These are phyloP conservation scores for Eucalyptus shirleyi DNA, from an alignment of 345 rosid genomes.

Conservation along the genomic window DNA sequence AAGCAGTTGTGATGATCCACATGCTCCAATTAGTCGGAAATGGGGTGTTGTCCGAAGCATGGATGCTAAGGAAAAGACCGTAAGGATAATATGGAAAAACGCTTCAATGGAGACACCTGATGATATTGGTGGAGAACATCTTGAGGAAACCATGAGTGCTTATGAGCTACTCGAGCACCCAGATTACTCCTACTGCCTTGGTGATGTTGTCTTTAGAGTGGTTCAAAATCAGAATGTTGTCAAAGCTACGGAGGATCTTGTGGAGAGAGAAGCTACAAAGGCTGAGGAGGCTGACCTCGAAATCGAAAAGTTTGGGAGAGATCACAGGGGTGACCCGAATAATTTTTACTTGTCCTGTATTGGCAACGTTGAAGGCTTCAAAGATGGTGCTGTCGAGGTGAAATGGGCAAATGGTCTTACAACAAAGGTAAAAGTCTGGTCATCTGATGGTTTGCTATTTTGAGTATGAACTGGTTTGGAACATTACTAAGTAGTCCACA, in stretches of 20 bases:
- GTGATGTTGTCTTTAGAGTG: constrained; percentile 62
- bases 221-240: background rate
- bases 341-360: constrained; percentile 34
- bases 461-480: background rate
- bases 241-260: background rate
- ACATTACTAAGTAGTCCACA: background rate
- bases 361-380: constrained; percentile 63
- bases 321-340: constrained; percentile 10
- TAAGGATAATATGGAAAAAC: constrained; percentile 58
- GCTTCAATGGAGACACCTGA: constrained; percentile 10
- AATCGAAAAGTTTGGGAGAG: background rate
- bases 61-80: constrained; percentile 75
- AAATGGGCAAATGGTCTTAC: constrained; percentile 67
- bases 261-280: constrained; percentile 1
- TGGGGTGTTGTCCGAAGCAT: constrained; percentile 65
- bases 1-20: constrained; percentile 28
- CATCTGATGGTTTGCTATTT: background rate
- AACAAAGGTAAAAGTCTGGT: constrained; percentile 30
- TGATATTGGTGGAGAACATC: constrained; percentile 5
- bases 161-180: constrained; percentile 90
- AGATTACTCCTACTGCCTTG: constrained; percentile 49
- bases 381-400: constrained; percentile 63
- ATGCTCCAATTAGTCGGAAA: constrained; percentile 14
- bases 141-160: constrained; percentile 67
- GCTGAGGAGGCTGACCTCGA: background rate